These are phyloP conservation scores for Zasmidium angulare DNA, from an alignment of 2,329 filamentous ascomycete species.

Conservation along the genomic window DNA sequence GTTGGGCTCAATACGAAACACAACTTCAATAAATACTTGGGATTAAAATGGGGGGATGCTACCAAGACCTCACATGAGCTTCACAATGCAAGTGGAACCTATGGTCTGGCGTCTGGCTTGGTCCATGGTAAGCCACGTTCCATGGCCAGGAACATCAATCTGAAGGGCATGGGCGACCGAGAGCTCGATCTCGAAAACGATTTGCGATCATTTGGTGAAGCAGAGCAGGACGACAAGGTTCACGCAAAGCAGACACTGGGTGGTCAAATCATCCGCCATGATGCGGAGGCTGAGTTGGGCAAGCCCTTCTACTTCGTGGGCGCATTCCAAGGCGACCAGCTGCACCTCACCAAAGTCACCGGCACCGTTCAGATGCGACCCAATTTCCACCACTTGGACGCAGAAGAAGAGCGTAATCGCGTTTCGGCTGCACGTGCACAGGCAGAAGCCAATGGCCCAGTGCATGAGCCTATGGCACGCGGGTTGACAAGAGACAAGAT, in stretches of 20 bases:
- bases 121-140: conserved; percentile 29
- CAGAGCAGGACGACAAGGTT: conserved; percentile 68
- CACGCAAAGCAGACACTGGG: conserved; percentile 80
- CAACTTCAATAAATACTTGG: conserved; percentile 83
- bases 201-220: conserved; percentile 62
- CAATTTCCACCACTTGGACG: conserved; percentile 90
- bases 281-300: conserved; percentile 66
- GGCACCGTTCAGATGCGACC: conserved; percentile 86
- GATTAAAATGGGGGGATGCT: conserved; percentile 78
- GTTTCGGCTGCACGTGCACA: conserved; percentile 40
- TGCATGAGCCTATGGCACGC: conserved; percentile 33
- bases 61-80: conserved; percentile 44
- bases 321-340: conserved; percentile 79
- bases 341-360: conserved; percentile 81
- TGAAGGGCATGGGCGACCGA: conserved; percentile 48
- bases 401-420: conserved; percentile 70
- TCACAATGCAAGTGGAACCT: conserved; percentile 45
- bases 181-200: conserved; percentile 39
- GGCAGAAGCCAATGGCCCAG: conserved; percentile 44
- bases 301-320: conserved; percentile 83
- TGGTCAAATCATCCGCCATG: conserved; percentile 67
- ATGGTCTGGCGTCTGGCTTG: conserved; percentile 49
- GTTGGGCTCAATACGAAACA: conserved; percentile 71
- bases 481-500: conserved; percentile 28
- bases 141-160: conserved; percentile 18